Evolutionary conservation across 2,329 filamentous ascomycete genomes (phyloP), one percentile per base, ranked within the genome.

Genomic region (Aspergillus puulaauensis): DNA sequence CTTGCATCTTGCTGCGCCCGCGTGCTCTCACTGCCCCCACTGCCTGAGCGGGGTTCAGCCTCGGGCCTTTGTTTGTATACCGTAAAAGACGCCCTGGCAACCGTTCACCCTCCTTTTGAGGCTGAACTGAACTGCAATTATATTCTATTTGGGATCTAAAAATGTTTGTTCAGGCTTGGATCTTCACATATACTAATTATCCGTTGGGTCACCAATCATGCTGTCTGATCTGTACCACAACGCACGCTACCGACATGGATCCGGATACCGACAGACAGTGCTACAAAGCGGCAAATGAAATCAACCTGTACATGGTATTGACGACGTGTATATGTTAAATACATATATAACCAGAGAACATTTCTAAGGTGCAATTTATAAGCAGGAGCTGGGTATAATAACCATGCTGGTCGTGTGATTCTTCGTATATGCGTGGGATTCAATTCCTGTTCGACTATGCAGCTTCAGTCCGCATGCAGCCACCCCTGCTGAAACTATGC

Each of bases 341-440:
- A 31, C 27, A 11, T 31, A 31, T 31, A 31, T 11, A 31, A 31
- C 27, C 27, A 31, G 27, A 45, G 24, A 14, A 45, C 11, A 39
- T 27, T 19, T 40, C 27, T 31, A 15, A 50, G 47, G 39, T 40
- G 19, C 15, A 17, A 31, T 19, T 14, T 15, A 19, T 24, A 23
- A 39, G 19, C 11, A 50, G 33, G 9, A 17, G 33, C 47, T 17
- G 33, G 19, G 35, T 39, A 23, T 24, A 14, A 11, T 11, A 24
- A 33, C 33, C 31, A 6, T 40, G 24, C 33, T 17, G 24, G 43
- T 33, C 37, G n/a, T 23, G 45, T 49, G 53, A 55, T 50, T 39
- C 19, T 43, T 55, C 45, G 53, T 56, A 45, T 56, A 35, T 56
- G 48, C 40, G 27, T 39, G 35, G 52, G 43, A 17, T 37, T 19